Conservation (phyloP, 2,329 filamentous ascomycete genomes). For the Epichloe brachyelytri region DNA sequence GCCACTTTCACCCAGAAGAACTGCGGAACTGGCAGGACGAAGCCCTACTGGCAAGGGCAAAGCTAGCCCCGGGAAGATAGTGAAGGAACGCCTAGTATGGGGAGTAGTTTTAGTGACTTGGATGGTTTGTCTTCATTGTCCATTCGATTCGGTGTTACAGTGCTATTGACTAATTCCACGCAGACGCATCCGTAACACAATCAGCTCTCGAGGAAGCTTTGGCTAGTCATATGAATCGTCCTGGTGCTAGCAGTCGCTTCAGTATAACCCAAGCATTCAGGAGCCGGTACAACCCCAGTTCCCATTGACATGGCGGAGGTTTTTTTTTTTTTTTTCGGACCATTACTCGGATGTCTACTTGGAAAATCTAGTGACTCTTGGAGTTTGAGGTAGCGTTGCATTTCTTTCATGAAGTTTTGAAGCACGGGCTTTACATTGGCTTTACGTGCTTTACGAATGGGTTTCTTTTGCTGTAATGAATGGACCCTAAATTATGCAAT, state of each 20-base stretch:
- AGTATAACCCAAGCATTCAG: constrained; percentile 56
- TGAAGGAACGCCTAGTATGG: constrained; percentile 67
- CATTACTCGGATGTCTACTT: background rate
- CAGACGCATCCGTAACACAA: constrained; percentile 69
- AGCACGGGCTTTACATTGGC: background rate
- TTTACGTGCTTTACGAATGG: background rate
- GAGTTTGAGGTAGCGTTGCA: background rate
- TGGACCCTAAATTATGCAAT: background rate
- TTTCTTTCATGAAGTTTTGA: background rate
- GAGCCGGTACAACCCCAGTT: constrained; percentile 41
- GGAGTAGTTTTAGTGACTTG: constrained; percentile 76
- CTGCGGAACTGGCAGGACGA: constrained; percentile 42
- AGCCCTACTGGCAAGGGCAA: constrained; percentile 39
- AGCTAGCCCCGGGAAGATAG: constrained; percentile 46
- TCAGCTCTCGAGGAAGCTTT: constrained; percentile 69
- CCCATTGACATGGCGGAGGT: constrained; percentile 12
- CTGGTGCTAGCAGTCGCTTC: constrained; percentile 33
- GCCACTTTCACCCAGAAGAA: constrained; percentile 45
- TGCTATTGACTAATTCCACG: background rate
- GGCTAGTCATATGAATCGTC: constrained; percentile 37
- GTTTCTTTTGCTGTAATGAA: background rate
- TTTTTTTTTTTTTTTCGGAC: background rate
- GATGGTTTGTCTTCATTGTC: constrained; percentile 41
- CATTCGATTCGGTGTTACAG: constrained; percentile 1
- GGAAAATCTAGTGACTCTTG: background rate